Conservation (phyloP, 805 yeast species). For the Candida boleticola region DNA sequence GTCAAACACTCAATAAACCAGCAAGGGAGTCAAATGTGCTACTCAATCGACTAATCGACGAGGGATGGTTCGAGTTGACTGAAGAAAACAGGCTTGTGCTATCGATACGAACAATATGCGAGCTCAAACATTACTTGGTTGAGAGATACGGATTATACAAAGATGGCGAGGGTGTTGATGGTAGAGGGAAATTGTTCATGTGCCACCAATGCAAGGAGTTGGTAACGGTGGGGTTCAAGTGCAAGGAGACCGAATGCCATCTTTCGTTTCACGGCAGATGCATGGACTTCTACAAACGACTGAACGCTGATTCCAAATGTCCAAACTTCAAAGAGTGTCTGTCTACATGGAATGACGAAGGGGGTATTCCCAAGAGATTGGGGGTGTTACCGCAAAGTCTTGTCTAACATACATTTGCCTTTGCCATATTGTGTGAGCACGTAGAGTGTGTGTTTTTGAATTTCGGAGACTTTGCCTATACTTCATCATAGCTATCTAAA, state of each 20-base stretch:
- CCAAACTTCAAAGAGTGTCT: slow-evolving; percentile 20
- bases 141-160: slow-evolving; percentile 38
- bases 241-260: slow-evolving; percentile 31
- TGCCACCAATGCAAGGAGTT: slow-evolving; percentile 55
- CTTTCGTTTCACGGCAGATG: slow-evolving; percentile 51
- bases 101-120: slow-evolving; percentile 45
- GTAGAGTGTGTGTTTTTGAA: too few relatives aligned
- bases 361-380: slow-evolving; percentile 14
- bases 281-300: slow-evolving; percentile 30
- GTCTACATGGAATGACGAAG: slow-evolving; percentile 11
- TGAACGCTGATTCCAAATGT: slow-evolving; percentile 18
- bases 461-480: too few relatives aligned
- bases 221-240: slow-evolving; percentile 51
- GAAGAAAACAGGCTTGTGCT: slow-evolving; percentile 29
- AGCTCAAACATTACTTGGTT: slow-evolving; percentile 43
- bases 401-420: slow-evolving; percentile 22
- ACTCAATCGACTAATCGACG: slow-evolving; percentile 39
- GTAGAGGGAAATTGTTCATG: slow-evolving; percentile 36
- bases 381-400: slow-evolving; percentile 19
- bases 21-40: slow-evolving; percentile 38
- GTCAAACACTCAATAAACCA: slow-evolving; percentile 24
- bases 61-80: slow-evolving; percentile 52
- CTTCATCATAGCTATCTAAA: slow-evolving; percentile 43
- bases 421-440: too few relatives aligned
- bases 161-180: slow-evolving; percentile 16